Evolutionary conservation across 2,329 filamentous ascomycete genomes (phyloP).

Genomic region (Bisporella sp.): DNA sequence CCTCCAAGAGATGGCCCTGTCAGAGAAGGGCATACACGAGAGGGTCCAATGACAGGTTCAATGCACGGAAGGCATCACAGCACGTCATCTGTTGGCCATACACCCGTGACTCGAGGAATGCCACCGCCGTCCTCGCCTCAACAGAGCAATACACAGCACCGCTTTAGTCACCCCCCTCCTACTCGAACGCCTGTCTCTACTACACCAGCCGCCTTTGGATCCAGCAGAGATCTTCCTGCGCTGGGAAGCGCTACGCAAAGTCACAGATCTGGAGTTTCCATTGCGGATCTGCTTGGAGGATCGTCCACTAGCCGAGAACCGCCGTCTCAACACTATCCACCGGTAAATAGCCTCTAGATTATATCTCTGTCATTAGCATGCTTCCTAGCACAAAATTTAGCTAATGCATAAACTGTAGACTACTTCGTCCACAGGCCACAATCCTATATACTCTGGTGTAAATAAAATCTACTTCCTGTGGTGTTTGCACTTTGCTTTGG

Average conservation of each 20-base stretch:
- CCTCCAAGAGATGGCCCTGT: background rate
- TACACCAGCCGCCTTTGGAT: slow-evolving; percentile 34
- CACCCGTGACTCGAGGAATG: slow-evolving; percentile 31
- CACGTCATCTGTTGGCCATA: slow-evolving; percentile 26
- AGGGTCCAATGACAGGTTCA: slow-evolving; percentile 20
- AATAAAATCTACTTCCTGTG: too few relatives aligned
- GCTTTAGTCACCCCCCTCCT: slow-evolving; percentile 26
- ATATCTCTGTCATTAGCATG: background rate
- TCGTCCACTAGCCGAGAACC: slow-evolving; percentile 39
- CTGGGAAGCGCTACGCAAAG: slow-evolving; percentile 30
- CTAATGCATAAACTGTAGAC: background rate
- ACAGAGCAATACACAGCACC: slow-evolving; percentile 27
- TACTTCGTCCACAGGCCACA: slow-evolving; percentile 23
- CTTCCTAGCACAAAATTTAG: background rate
- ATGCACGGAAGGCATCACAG: slow-evolving; percentile 26
- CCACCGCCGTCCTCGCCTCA: slow-evolving; percentile 43
- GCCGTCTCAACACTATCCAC: slow-evolving; percentile 40
- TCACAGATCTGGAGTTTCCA: slow-evolving; percentile 70
- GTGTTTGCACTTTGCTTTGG: too few relatives aligned
- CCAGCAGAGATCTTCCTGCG: slow-evolving; percentile 47
- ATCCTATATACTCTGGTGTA: slow-evolving; percentile 32
- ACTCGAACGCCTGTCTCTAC: slow-evolving; percentile 36
- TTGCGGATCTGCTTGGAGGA: slow-evolving; percentile 44
- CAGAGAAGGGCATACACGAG: background rate
- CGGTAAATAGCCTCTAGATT: slow-evolving; percentile 17